Conservation (phyloP, 2,329 filamentous ascomycete species). For the Neonectria sp. region DNA sequence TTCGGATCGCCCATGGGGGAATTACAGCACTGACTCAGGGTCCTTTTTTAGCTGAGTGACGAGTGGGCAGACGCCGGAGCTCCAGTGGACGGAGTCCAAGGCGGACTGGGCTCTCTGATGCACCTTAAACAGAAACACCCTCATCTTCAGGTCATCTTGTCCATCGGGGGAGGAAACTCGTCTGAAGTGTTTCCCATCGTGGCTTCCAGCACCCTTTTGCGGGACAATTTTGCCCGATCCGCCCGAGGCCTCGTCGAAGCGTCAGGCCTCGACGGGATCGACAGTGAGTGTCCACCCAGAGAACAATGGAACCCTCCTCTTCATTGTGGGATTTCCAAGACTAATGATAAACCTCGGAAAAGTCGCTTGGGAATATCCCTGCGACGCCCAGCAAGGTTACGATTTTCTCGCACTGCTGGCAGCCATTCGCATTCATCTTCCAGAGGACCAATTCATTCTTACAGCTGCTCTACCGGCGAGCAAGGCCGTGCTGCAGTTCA, state of each 20-base stretch:
- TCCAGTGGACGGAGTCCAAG: conserved; percentile 79
- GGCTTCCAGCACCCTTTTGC: conserved; percentile 70
- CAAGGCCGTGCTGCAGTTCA: conserved; percentile 76
- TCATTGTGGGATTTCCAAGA: background rate
- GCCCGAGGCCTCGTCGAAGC: conserved; percentile 78
- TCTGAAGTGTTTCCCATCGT: conserved; percentile 78
- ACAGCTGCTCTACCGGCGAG: conserved; percentile 81
- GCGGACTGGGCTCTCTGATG: conserved; percentile 81
- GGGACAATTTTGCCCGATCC: conserved; percentile 80
- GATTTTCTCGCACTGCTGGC: conserved; percentile 80
- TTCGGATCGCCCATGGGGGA: conserved; percentile 18
- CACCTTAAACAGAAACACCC: conserved; percentile 79
- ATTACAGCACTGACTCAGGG: conserved; percentile 45
- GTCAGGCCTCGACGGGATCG: conserved; percentile 75
- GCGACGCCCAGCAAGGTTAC: conserved; percentile 74
- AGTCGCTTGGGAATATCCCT: conserved; percentile 89
- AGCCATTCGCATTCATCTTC: conserved; percentile 76
- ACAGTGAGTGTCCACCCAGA: conserved; percentile 68
- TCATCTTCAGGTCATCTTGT: conserved; percentile 82
- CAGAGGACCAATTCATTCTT: conserved; percentile 77
- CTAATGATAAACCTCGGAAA: conserved; percentile 31
- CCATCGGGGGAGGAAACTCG: conserved; percentile 79
- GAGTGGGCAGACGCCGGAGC: conserved; percentile 83
- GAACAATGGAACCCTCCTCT: background rate
- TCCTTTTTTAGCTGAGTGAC: conserved; percentile 76